Evolutionary conservation across 495 filamentous ascomycete genomes (phyloP).

Genomic region (Cetradonia linearis): DNA sequence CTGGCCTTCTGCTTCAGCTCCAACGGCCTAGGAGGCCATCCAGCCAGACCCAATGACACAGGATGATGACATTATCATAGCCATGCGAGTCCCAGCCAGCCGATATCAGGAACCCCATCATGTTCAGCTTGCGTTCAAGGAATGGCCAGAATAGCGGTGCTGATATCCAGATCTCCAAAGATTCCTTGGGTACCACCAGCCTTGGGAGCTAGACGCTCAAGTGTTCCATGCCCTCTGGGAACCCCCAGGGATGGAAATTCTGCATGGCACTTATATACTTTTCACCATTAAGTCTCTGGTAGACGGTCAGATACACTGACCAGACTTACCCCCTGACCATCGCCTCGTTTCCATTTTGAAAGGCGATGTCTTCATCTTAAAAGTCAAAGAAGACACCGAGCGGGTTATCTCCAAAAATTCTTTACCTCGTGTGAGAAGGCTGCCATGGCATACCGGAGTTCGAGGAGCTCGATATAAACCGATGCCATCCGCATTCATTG

Average conservation of each 20-base stretch:
- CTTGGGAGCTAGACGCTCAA: neutral
- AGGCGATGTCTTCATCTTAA: neutral
- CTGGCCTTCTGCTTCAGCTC: neutral
- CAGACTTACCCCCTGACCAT: rapidly evolving
- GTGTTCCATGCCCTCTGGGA: neutral
- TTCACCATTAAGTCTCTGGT: neutral
- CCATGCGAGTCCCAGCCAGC: neutral
- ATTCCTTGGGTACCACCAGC: neutral
- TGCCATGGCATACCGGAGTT: neutral
- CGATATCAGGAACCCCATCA: neutral
- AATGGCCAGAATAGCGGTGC: neutral
- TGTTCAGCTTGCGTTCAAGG: neutral
- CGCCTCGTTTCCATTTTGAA: neutral
- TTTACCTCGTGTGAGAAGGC: neutral
- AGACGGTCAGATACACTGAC: neutral
- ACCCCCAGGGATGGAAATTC: neutral
- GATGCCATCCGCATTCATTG: neutral
- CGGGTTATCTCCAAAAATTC: neutral
- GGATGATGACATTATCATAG: neutral
- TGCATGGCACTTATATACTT: neutral
- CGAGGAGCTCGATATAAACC: neutral
- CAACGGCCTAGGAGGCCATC: neutral
- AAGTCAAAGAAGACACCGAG: neutral
- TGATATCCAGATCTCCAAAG: neutral
- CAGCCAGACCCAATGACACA: neutral